Conservation (phyloP, 306 rosid species). For the Canavalia gladiata region DNA sequence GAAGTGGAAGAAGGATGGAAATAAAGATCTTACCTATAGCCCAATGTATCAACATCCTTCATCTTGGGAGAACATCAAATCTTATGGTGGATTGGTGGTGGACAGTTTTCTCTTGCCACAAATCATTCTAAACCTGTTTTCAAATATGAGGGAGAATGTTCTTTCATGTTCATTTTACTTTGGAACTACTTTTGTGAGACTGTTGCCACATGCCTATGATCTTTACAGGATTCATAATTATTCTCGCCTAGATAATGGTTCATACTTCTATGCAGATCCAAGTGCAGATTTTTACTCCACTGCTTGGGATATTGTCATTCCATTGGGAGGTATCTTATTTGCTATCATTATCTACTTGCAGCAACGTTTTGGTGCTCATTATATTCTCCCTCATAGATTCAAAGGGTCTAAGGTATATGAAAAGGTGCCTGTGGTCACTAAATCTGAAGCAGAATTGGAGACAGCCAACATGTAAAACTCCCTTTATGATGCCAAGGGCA, state of each 20-base stretch:
- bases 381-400: constrained; percentile 53
- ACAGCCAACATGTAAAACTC: constrained; percentile 6
- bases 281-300: constrained; percentile 56
- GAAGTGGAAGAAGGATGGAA: constrained; percentile 25
- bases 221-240: constrained; percentile 56
- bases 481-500: constrained; percentile 18
- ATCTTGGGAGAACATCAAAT: constrained; percentile 53
- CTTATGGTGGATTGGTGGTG: constrained; percentile 58
- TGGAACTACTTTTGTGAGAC: constrained; percentile 67
- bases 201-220: constrained; percentile 70
- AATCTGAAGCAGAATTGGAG: constrained; percentile 40
- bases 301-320: constrained; percentile 62
- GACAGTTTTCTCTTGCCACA: constrained; percentile 78
- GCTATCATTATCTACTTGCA: constrained; percentile 65
- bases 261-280: constrained; percentile 57
- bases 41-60: not conserved
- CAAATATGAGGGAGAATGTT: constrained; percentile 48
- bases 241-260: not conserved
- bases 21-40: not conserved
- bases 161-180: constrained; percentile 61
- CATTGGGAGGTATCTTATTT: constrained; percentile 57
- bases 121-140: constrained; percentile 59
- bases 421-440: constrained; percentile 49
- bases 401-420: constrained; percentile 44
- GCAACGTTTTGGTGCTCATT: constrained; percentile 62